These are phyloP conservation scores for Amylostereum areolatum DNA, from an alignment of 1,284 basidiomycete species.

Conservation along the genomic window DNA sequence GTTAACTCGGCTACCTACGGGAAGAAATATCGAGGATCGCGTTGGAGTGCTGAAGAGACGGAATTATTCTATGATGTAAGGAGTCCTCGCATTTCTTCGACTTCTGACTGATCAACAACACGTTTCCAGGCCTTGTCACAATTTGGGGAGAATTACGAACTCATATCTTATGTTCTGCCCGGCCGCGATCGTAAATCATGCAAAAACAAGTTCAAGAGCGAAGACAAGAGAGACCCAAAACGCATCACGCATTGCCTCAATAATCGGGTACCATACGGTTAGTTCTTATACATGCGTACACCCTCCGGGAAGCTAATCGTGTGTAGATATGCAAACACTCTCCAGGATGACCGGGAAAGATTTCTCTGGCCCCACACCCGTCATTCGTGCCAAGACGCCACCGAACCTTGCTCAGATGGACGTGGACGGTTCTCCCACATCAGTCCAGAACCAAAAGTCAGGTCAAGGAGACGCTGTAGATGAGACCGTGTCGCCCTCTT, in stretches of 20 bases:
- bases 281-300: not conserved
- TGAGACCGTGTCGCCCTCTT: too few relatives aligned
- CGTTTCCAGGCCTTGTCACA: constrained; percentile 70
- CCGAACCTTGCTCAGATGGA: constrained; percentile 17
- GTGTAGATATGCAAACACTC: constrained; percentile 58
- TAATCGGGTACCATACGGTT: constrained; percentile 66
- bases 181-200: constrained; percentile 84
- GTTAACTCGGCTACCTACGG: constrained; percentile 81
- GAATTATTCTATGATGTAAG: constrained; percentile 80
- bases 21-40: constrained; percentile 67
- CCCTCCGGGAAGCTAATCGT: constrained; percentile 3
- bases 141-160: constrained; percentile 89
- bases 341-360: constrained; percentile 76
- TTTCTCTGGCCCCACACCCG: constrained; percentile 72
- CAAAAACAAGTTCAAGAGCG: constrained; percentile 86
- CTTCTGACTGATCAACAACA: constrained; percentile 2
- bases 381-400: constrained; percentile 50
- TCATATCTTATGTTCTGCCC: constrained; percentile 81
- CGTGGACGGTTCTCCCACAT: not conserved
- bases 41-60: constrained; percentile 84
- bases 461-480: constrained; percentile 14
- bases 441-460: constrained; percentile 25
- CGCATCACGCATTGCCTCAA: constrained; percentile 64
- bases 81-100: constrained; percentile 8
- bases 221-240: constrained; percentile 73